These are phyloP conservation scores for Trichoderma asperelloides DNA, from an alignment of 495 filamentous ascomycete genomes.

Conservation along the genomic window DNA sequence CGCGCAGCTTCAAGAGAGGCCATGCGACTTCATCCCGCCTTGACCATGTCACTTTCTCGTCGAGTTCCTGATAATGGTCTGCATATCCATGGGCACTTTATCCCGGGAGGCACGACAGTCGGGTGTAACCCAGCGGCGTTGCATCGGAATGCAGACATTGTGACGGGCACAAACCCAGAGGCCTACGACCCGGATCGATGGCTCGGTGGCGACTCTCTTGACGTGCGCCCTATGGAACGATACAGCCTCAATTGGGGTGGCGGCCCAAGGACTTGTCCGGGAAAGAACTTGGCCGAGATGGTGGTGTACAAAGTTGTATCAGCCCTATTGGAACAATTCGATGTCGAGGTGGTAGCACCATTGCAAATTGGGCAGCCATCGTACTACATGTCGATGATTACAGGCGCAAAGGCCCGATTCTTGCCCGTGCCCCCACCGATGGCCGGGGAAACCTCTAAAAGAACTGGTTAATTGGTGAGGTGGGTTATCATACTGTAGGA, in stretches of 20 bases:
- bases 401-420: constrained; percentile 24
- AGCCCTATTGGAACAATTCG: constrained; percentile 51
- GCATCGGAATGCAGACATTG: constrained; percentile 41
- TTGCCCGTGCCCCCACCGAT: neutral
- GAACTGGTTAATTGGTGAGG: no score
- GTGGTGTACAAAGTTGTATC: constrained; percentile 58
- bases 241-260: constrained; percentile 50
- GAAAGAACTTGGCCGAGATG: constrained; percentile 54
- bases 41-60: constrained; percentile 48
- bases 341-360: constrained; percentile 27
- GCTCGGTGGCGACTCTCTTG: constrained; percentile 30
- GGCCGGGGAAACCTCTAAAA: neutral
- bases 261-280: constrained; percentile 59
- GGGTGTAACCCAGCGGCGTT: constrained; percentile 54
- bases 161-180: constrained; percentile 44
- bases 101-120: constrained; percentile 47
- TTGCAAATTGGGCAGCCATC: constrained; percentile 16
- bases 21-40: constrained; percentile 50
- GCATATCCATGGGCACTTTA: constrained; percentile 36
- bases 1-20: constrained; percentile 55
- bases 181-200: constrained; percentile 48
- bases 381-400: constrained; percentile 34
- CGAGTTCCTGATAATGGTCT: constrained; percentile 43
- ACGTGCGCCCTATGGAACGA: constrained; percentile 32
- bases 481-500: no score